Evolutionary conservation across 768 basidiomycete species (phyloP).

Genomic region (Phylloporus sp.): DNA sequence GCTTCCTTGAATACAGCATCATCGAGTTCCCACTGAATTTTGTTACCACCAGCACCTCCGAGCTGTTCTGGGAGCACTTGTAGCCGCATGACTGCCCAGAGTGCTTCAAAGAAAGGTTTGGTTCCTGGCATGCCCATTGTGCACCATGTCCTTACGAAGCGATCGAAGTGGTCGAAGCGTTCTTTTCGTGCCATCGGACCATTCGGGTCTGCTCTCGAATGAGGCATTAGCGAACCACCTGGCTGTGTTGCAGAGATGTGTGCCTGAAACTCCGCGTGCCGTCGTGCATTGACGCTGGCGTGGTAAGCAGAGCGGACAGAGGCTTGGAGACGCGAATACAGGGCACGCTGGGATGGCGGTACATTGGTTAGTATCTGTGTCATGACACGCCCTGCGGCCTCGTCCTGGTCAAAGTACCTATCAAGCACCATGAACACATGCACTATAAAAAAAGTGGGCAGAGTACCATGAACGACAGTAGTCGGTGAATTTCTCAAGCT

Average conservation of each 20-base stretch:
- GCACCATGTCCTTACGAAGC: constrained; percentile 81
- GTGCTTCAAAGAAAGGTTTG: constrained; percentile 64
- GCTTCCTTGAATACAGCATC: constrained; percentile 94
- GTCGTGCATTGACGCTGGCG: constrained; percentile 68
- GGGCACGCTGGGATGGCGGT: constrained; percentile 79
- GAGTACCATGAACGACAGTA: constrained; percentile 74
- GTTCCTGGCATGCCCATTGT: constrained; percentile 85
- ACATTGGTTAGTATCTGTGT: constrained; percentile 77
- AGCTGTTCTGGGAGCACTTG: constrained; percentile 76
- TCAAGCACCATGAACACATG: constrained; percentile 10
- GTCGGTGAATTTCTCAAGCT: constrained; percentile 76
- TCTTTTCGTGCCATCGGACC: constrained; percentile 69
- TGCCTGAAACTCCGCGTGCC: constrained; percentile 82
- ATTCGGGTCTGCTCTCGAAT: constrained; percentile 62
- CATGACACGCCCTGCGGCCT: constrained; percentile 73
- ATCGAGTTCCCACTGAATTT: constrained; percentile 88
- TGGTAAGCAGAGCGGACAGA: constrained; percentile 85
- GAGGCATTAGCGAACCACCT: constrained; percentile 75
- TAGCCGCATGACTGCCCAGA: constrained; percentile 78
- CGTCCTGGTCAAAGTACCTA: constrained; percentile 85
- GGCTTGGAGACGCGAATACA: constrained; percentile 82
- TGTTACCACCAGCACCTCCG: constrained; percentile 71
- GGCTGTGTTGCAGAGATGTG: constrained; percentile 75
- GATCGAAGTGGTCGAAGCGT: constrained; percentile 68
- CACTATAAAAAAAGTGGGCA: not conserved